phyloP scores from a whole-genome alignment of 228 moss, liverwort and hornwort species.

The Sphagnum fallax region DNA sequence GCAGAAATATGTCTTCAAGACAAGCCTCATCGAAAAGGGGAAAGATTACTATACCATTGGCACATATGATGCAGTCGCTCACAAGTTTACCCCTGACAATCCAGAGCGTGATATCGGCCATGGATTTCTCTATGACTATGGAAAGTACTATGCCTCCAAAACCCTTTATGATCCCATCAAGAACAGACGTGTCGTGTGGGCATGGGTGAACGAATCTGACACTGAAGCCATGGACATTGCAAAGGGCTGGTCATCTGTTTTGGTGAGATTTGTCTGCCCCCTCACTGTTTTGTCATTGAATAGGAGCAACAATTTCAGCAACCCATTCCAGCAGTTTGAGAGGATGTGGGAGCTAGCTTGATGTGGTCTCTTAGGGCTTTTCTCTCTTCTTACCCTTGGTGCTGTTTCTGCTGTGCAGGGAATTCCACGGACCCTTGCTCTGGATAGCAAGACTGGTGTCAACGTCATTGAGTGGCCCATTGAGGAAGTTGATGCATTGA shows the following conservation, averaged over 20 bases:
- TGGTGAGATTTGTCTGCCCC: constrained; percentile 17
- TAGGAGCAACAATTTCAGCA: too few relatives aligned
- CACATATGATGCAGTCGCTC: constrained; percentile 19
- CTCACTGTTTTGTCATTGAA: too few relatives aligned
- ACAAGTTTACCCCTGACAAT: constrained; percentile 21
- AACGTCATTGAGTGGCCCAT: constrained; percentile 40
- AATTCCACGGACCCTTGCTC: constrained; percentile 31
- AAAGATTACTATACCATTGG: constrained; percentile 45
- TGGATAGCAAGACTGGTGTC: constrained; percentile 14
- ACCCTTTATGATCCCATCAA: constrained; percentile 28
- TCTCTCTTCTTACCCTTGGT: not conserved
- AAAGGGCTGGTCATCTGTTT: constrained; percentile 73
- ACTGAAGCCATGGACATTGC: constrained; percentile 20
- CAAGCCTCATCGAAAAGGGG: constrained; percentile 24
- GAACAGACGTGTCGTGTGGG: constrained; percentile 42
- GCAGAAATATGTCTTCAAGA: constrained; percentile 33
- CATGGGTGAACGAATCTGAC: constrained; percentile 46
- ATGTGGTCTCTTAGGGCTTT: not conserved
- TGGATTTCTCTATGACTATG: constrained; percentile 39
- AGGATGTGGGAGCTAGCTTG: too few relatives aligned
- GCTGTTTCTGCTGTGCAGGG: constrained; percentile 11
- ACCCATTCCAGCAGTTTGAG: too few relatives aligned
- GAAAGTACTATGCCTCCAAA: constrained; percentile 50
- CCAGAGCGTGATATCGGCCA: constrained; percentile 17
- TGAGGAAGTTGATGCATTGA: constrained; percentile 37